phyloP scores from a whole-genome alignment of 305 asterid genomes.

The Plantago coronopus region DNA sequence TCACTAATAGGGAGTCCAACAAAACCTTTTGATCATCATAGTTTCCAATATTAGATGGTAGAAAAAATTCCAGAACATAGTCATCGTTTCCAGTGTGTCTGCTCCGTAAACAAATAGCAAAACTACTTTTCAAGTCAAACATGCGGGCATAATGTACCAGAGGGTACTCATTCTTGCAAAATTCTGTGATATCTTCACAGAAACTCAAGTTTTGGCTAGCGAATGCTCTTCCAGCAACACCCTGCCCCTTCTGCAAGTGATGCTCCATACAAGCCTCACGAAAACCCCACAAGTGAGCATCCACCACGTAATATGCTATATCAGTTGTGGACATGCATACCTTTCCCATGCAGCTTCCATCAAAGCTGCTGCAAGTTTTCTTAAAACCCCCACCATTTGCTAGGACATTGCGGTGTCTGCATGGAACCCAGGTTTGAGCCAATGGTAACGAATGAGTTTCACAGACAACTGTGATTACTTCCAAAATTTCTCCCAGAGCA shows the following conservation, averaged over 20 bases:
- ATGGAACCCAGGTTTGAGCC: slow-evolving; percentile 97
- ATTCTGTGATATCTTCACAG: slow-evolving; percentile 61
- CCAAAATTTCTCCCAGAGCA: slow-evolving; percentile 83
- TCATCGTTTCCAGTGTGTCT: slow-evolving; percentile 77
- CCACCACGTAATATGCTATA: slow-evolving; percentile 73
- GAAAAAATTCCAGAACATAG: slow-evolving; percentile 72
- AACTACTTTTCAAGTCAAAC: slow-evolving; percentile 68
- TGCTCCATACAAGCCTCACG: slow-evolving; percentile 89
- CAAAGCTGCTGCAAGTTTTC: slow-evolving; percentile 89
- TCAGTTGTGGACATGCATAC: slow-evolving; percentile 91
- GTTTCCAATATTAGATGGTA: slow-evolving; percentile 47
- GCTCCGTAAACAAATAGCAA: slow-evolving; percentile 73
- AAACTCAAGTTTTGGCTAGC: slow-evolving; percentile 54
- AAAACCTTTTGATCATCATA: slow-evolving; percentile 46
- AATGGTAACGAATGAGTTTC: slow-evolving; percentile 82
- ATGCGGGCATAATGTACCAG: slow-evolving; percentile 86
- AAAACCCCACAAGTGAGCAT: slow-evolving; percentile 85
- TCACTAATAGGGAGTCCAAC: slow-evolving; percentile 61
- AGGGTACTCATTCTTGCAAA: slow-evolving; percentile 85
- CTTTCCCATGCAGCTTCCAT: slow-evolving; percentile 85
- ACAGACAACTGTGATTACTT: slow-evolving; percentile 73
- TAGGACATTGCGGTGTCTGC: slow-evolving; percentile 69
- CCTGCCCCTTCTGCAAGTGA: slow-evolving; percentile 86
- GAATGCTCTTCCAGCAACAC: slow-evolving; percentile 84
- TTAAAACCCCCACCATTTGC: slow-evolving; percentile 77